phyloP scores from a whole-genome alignment of 2,329 filamentous ascomycete genomes.

The Colletotrichum sp. region DNA sequence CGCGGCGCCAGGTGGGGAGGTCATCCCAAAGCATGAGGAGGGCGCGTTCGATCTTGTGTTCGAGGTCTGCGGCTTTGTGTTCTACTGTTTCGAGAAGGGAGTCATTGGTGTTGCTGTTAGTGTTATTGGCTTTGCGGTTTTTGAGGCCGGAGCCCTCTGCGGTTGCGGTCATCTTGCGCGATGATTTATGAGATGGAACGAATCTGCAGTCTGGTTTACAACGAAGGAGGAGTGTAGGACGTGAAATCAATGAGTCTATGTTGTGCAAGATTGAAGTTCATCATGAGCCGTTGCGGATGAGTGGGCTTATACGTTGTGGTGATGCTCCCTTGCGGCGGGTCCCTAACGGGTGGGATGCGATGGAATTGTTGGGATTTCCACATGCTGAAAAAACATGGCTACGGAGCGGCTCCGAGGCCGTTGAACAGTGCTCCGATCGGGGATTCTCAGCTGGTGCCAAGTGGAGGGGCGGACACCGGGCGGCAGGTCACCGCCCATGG shows the following conservation, averaged over 20 bases:
- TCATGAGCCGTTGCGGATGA: background rate
- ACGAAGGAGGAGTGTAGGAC: background rate
- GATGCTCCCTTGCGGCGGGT: background rate
- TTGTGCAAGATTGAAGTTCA: background rate
- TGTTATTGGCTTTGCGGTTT: background rate
- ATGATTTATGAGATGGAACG: background rate
- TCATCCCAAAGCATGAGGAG: slow-evolving; percentile 62
- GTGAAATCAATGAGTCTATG: background rate
- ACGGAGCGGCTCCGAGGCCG: slow-evolving; percentile 1
- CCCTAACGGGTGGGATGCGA: background rate
- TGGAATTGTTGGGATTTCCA: slow-evolving; percentile 10
- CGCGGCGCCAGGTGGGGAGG: slow-evolving; percentile 62
- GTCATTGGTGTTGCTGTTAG: rapidly evolving
- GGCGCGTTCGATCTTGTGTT: slow-evolving; percentile 42
- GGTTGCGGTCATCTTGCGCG: background rate
- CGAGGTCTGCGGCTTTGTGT: slow-evolving; percentile 27
- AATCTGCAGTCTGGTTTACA: background rate
- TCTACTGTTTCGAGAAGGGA: slow-evolving; percentile 29
- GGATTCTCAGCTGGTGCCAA: background rate
- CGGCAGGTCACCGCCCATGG: background rate
- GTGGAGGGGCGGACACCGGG: background rate
- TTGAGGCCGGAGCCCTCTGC: background rate
- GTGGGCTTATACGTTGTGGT: background rate
- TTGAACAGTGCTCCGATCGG: background rate
- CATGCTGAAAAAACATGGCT: background rate